Evolutionary conservation across 768 basidiomycete species (phyloP).

Genomic region (Naganishia kalamii): DNA sequence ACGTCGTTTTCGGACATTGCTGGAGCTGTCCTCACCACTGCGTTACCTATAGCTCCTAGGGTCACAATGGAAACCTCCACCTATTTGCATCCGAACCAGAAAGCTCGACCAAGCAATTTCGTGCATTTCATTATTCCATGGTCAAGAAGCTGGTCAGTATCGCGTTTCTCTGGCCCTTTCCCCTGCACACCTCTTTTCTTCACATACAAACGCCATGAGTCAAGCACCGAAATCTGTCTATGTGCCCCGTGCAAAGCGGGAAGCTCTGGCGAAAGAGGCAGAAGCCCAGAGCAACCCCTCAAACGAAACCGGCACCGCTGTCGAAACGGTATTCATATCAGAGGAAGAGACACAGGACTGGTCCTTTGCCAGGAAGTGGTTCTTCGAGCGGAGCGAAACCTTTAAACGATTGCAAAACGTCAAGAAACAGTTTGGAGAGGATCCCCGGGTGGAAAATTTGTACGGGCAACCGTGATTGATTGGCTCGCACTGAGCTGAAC

Average conservation of each 20-base stretch:
- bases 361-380: constrained; percentile 15
- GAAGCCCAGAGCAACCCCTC: neutral
- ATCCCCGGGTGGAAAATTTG: constrained; percentile 19
- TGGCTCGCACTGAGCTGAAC: neutral
- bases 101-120: no score
- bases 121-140: no score
- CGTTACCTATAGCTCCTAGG: no score
- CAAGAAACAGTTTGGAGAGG: constrained; percentile 20
- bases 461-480: neutral
- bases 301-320: neutral
- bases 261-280: constrained; percentile 3
- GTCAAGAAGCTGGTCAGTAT: no score
- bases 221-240: constrained; percentile 2
- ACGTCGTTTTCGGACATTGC: no score
- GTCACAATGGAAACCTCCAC: no score
- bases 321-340: neutral
- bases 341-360: constrained; percentile 12
- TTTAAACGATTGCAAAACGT: constrained; percentile 17
- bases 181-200: no score
- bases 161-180: no score
- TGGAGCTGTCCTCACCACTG: no score
- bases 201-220: no score
- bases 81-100: no score
- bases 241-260: constrained; percentile 17
- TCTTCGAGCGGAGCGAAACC: constrained; percentile 10